Base-by-base conservation (phyloP, 768 basidiomycete genomes). In the Amanita fuliginea region DNA sequence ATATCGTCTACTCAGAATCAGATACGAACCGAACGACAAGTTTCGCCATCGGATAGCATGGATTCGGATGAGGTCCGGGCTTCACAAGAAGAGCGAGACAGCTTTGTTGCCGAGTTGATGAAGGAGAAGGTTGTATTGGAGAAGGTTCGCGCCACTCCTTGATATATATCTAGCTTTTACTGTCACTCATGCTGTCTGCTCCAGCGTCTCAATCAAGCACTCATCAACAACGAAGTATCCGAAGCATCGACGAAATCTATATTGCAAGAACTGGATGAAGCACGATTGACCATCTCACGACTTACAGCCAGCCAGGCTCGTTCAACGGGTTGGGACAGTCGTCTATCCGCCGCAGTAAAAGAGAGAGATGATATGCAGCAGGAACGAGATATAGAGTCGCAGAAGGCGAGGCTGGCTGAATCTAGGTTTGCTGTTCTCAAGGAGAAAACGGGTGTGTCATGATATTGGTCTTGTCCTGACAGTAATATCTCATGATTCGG, bases 311-410 rank as follows among this genome's bases (percentile, higher is more conserved):
- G 84, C 56, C 75, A 83, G 47, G 84, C 80, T 28, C 79, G 82
- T 43, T 76, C 83, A 13, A 70, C 80, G 13, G 85, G 84, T 11
- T 77, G 81, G 72, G 83, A 92, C 56, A 70, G 76, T 7, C 77
- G 78, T 9, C 62, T 93, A 26, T 73, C 75, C 10, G 64, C 71
- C 10, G 76, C 78, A n/a, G 67, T 81, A 46, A 81, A 82, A 59
- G 86, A 91, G 62, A 77, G 77, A 56, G 88, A 92, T 35, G 91
- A 94, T 60, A 74, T 86, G 64, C 82, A 78, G 53, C 88, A 92
- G 63, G 91, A 94, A 60, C 71, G 83, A 21, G 83, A 88, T 49
- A 72, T 73, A 46, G 86, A 89, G 55, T 65, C 74, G 8, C 78
- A 83, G 51, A 70, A 81, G 37, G 81, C 85, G 2, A 71, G 77